Evolutionary conservation across 108 stramenopile species (phyloP).

Genomic region (Skeletonema marinoi): DNA sequence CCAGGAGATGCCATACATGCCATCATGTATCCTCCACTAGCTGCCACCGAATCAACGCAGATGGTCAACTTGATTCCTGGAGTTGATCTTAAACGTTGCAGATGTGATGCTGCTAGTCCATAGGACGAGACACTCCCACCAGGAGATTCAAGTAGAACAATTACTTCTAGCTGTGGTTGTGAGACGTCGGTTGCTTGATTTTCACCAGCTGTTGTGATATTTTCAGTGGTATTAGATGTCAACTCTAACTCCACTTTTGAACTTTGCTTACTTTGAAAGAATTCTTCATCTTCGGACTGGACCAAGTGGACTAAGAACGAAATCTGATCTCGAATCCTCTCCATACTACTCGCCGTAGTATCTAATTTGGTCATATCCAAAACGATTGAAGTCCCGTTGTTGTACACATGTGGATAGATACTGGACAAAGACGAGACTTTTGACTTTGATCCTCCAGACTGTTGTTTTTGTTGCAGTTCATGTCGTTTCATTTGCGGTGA

Average conservation of each 20-base stretch:
- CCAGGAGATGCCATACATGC: conserved; percentile 75
- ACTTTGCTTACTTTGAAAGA: background rate
- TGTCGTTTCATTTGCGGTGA: background rate
- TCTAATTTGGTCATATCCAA: conserved; percentile 74
- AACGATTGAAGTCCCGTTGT: conserved; percentile 60
- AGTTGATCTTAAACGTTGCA: conserved; percentile 62
- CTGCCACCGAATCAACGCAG: conserved; percentile 71
- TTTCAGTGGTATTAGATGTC: background rate
- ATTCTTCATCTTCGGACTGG: conserved; percentile 15
- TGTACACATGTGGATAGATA: conserved; percentile 28
- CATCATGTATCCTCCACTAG: conserved; percentile 86
- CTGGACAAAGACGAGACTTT: background rate
- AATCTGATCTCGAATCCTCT: conserved; percentile 71
- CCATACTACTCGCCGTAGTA: conserved; percentile 53
- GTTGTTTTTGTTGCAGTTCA: background rate
- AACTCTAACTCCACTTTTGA: background rate
- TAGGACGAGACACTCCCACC: conserved; percentile 79
- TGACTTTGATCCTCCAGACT: background rate
- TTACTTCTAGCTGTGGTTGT: conserved; percentile 53
- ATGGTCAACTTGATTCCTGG: conserved; percentile 72
- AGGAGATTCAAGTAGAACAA: conserved; percentile 75
- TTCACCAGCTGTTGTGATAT: background rate
- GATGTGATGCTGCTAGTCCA: conserved; percentile 73
- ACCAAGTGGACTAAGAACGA: conserved; percentile 59
- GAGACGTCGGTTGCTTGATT: background rate